Base-by-base conservation (phyloP, 106 monocot species). In the Triglochin maritima region DNA sequence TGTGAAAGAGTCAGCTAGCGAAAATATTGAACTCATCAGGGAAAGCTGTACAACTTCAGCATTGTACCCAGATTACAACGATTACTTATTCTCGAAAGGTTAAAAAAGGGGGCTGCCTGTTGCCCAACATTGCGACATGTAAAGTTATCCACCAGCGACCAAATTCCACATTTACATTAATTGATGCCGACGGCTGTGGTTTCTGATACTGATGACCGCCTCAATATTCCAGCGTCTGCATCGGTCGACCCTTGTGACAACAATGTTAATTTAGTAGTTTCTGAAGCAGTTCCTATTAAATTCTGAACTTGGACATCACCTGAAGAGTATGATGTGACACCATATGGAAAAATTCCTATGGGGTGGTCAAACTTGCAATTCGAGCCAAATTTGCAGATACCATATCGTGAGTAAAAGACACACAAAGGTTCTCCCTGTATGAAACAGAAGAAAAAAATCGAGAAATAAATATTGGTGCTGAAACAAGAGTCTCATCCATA, bases 361-460 rank as follows among this genome's bases (percentile, higher is more conserved):
- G 88, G 88, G 73, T 89, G 88, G 42, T 90, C 84, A 48, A 90
- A 90, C 82, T 90, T 90, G 72, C 90, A 90, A 71, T 82, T 87
- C 7, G 86, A 75, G 3, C 90, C 90, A 58, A 90, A 90, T 73
- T 90, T 90, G 81, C 90, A 90, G 15, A 87, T 84, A 9, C 90
- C 86, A 65, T 90, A 90, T 11, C 90, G 90, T 50, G 81, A 81
- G 70, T 90, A 90, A 70, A 87, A 90, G 56, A 70, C 58, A 67
- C 90, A 90, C 6, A 79, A 46, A 3, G 79, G 86, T 71, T 90
- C 90, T 58, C 86, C 90, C 90, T 90, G 81, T 51, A 47, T 16
- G 48, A 56, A 70, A 46, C 15, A 63, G 44, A 52, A 72, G 44
- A 60, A 68, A 65, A 54, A 9, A 67, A 67, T 42, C 2, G 16